Evolutionary conservation across 2,329 filamentous ascomycete genomes (phyloP), one percentile per base, ranked within the genome.

Genomic region (Orbilia brochopaga): DNA sequence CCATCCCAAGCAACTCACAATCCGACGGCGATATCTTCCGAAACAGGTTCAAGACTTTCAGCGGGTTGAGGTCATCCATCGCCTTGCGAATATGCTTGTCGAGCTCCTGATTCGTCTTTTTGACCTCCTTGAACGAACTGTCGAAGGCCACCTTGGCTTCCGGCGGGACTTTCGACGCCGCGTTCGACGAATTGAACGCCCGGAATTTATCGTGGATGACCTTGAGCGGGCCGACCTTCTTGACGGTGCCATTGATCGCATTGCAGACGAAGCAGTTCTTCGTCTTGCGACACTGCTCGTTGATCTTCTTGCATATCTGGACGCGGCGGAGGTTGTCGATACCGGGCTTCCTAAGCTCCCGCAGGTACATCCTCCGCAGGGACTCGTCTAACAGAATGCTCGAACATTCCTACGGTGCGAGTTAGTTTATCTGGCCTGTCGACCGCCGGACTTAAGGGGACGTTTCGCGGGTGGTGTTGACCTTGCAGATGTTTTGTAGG

Each of bases 181-280:
- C 89, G 1, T 90, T 93, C 0, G 93, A 97, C 74, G 90, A 89
- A 80, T 95, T 96, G 83, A 87, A 99, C 19, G 88, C 85, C 48
- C 89, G 86, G 78, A 92, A 99, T 78, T 94, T 95, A 82, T 97
- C 92, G 81, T 99, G 94, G 11, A 90, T 88, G 59, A 99, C 87
- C 81, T 97, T 97, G 75, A 97, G 85, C n/a, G 92, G 89, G 30
- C 91, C 89, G 30, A 92, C 86, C 80, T 97, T 97, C 77, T 92
- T 90, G 69, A 99, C 93, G 62, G 92, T 89, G 7, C 94, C 94
- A 78, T 99, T 97, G 76, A 92, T 83, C 1, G 88, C 86, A 53
- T 85, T 85, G 78, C 94, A 99, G 76, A 90, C 86, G 7, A 89
- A 88, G 76, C 94, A 99, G 15, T 82, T 83, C 79, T 91, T 92